phyloP scores from a whole-genome alignment of 306 rosid genomes.

The Cyamopsis tetragonoloba region DNA sequence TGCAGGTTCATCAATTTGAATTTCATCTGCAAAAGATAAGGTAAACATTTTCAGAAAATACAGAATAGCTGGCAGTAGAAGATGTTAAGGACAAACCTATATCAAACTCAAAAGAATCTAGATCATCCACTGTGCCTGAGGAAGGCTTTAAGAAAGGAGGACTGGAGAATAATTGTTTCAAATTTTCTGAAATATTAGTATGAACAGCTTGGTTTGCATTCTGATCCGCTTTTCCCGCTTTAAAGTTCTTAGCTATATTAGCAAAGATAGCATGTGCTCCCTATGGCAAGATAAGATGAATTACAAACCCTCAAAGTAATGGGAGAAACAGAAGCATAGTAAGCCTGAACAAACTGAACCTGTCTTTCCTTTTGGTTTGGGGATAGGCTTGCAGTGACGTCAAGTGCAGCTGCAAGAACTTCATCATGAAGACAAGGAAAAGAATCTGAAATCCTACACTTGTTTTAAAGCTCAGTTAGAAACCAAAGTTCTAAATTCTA shows the following conservation, averaged over 20 bases:
- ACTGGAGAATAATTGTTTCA: constrained; percentile 63
- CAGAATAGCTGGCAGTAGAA: constrained; percentile 7
- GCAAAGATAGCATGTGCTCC: constrained; percentile 39
- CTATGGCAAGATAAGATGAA: constrained; percentile 46
- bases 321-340: constrained; percentile 22
- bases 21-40: constrained; percentile 55
- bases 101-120: constrained; percentile 44
- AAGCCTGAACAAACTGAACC: constrained; percentile 42
- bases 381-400: constrained; percentile 38
- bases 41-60: constrained; percentile 24
- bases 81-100: constrained; percentile 52
- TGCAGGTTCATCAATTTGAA: constrained; percentile 55
- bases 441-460: constrained; percentile 61
- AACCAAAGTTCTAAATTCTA: constrained; percentile 9
- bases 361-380: constrained; percentile 49
- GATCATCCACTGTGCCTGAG: constrained; percentile 30
- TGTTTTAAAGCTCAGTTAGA: constrained; percentile 5
- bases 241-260: constrained; percentile 46
- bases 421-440: constrained; percentile 72
- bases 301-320: background rate
- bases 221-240: constrained; percentile 32
- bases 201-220: constrained; percentile 30
- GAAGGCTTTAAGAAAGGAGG: constrained; percentile 85
- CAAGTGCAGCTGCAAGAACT: constrained; percentile 66
- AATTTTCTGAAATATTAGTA: constrained; percentile 27